Base-by-base conservation (phyloP, 1,139 yeast genomes). In the Groenewaldozyma auringiensis region DNA sequence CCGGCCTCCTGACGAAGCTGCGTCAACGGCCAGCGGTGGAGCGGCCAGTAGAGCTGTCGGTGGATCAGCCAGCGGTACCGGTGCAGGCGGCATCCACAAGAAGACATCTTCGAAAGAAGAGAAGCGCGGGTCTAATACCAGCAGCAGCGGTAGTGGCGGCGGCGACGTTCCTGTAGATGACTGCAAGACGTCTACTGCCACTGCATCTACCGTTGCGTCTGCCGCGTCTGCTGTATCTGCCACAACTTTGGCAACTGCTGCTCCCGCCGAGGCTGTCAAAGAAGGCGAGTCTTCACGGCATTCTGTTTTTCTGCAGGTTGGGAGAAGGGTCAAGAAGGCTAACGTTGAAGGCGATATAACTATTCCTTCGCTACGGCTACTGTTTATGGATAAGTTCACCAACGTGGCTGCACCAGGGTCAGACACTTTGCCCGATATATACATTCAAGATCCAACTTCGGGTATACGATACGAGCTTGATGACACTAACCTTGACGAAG, bases 391-490 rank as follows among this genome's bases (percentile, higher is more conserved):
- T 58, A 85, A 80, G 57, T 89, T 88, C 66, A 20, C 38, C 4
- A 35, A 35, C 14, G 87, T 94, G 1, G 75, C 92, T 0, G 94
- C 94, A 0, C 50, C 56, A 3, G 64, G 62, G 1, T 83, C 86
- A 0, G 68, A 78, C 2, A 71, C 78, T 1, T 87, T 87, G 55
- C 96, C 98, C 0, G 84, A 79, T n/a, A 77, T 92, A 31, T 84
- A 85, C 57, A 71, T 88, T 4, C 79, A 75, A 53, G 95, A 86
- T 52, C 74, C 77, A 0, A 62, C 66, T 2, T 70, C 75, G 22
- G 76, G 76, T 0, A 72, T 87, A 1, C 71, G 82, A 1, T 89
- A 86, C 58, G 96, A 89, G 61, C 67, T 92, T 21, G 97, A 89
- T 51, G 94, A 88, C 44, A 71, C 70, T 31, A 65, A 74, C 31